Evolutionary conservation across 306 rosid genomes (phyloP).

Genomic region (Boehmeria nivea): DNA sequence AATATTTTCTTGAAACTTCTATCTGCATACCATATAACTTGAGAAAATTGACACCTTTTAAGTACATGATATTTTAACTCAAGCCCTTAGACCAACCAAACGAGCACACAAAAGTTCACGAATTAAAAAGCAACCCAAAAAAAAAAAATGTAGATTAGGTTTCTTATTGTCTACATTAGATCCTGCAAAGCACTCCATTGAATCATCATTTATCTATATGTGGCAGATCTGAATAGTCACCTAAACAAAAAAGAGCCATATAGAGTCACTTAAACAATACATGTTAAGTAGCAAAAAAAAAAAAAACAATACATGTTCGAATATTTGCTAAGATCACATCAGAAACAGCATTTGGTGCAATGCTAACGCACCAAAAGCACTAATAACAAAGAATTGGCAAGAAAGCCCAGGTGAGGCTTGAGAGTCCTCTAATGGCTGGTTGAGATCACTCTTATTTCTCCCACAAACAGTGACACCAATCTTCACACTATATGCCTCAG

Average conservation of each 20-base stretch:
- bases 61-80: not conserved
- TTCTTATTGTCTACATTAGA: not conserved
- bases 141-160: not conserved
- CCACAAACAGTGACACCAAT: conserved; percentile 43
- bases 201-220: not conserved
- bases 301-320: conserved; percentile 1
- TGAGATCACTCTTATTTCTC: conserved; percentile 15
- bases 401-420: conserved; percentile 17
- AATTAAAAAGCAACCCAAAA: not conserved
- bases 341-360: conserved; percentile 9
- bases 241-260: no score
- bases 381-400: conserved; percentile 12
- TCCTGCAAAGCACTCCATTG: conserved; percentile 1
- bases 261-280: no score
- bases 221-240: no score
- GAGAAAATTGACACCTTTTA: not conserved
- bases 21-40: no score
- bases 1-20: not conserved
- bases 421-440: conserved; percentile 29
- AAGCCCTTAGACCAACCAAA: no score
- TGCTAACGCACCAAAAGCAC: conserved; percentile 12
- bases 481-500: conserved; percentile 29
- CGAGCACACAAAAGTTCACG: no score
- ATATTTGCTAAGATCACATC: not conserved
- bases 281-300: no score